Evolutionary conservation across 768 basidiomycete genomes (phyloP).

Genomic region (Serendipita sp.): DNA sequence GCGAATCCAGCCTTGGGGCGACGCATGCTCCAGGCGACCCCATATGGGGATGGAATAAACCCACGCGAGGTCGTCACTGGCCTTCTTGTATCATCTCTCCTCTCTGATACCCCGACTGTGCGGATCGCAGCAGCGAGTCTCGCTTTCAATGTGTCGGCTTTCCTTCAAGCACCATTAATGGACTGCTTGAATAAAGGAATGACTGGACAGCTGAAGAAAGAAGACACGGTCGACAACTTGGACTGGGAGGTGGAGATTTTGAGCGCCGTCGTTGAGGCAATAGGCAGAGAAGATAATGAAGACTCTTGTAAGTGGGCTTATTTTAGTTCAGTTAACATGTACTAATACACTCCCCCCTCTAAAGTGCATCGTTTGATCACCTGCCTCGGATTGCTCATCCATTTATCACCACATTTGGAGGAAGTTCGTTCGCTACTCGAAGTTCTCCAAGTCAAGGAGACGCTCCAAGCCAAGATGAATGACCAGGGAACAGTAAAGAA

Average conservation of each 20-base stretch:
- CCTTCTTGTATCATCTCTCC: slow-evolving; percentile 46
- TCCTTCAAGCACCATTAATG: slow-evolving; percentile 45
- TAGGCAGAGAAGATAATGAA: slow-evolving; percentile 56
- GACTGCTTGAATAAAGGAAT: slow-evolving; percentile 22
- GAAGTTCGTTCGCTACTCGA: slow-evolving; percentile 42
- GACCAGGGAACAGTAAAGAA: slow-evolving; percentile 40
- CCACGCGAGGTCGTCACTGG: slow-evolving; percentile 27
- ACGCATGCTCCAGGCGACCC: slow-evolving; percentile 22
- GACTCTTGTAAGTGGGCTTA: slow-evolving; percentile 50
- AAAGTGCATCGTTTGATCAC: slow-evolving; percentile 71
- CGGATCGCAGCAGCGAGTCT: slow-evolving; percentile 70
- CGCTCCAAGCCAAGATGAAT: slow-evolving; percentile 41
- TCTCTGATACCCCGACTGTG: slow-evolving; percentile 51
- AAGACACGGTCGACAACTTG: slow-evolving; percentile 26
- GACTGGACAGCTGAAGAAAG: slow-evolving; percentile 9
- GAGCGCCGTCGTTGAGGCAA: slow-evolving; percentile 67
- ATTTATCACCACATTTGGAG: slow-evolving; percentile 55
- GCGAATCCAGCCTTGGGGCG: slow-evolving; percentile 26
- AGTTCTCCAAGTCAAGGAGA: slow-evolving; percentile 44
- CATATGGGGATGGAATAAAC: slow-evolving; percentile 18
- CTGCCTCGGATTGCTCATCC: slow-evolving; percentile 58
- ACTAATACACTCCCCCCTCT: neutral
- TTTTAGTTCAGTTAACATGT: slow-evolving; percentile 1
- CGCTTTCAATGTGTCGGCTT: slow-evolving; percentile 56
- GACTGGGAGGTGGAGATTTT: slow-evolving; percentile 80